Percentiles rank a stretch among this genome's conserved stretches.
Conservation (phyloP, 345 rosid species). For the Isatis tinctoria region DNA sequence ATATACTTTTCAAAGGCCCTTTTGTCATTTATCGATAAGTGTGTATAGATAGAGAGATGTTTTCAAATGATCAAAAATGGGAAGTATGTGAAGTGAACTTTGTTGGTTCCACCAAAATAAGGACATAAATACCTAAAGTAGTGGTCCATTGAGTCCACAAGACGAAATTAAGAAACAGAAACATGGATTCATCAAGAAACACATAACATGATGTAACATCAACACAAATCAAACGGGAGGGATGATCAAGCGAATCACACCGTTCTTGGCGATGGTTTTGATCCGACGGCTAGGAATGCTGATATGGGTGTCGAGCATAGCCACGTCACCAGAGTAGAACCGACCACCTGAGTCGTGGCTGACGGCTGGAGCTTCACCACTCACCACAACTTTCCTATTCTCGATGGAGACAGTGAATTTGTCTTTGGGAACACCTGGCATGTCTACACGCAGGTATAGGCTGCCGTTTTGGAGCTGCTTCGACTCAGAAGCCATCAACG, state of each 20-base stretch:
- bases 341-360: conserved; percentile 8
- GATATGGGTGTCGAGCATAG: too few relatives aligned
- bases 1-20: not conserved
- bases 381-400: not conserved
- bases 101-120: not conserved
- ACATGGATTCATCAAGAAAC: too few relatives aligned
- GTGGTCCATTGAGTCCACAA: not conserved
- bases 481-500: conserved; percentile 8
- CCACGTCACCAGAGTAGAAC: not conserved
- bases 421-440: conserved; percentile 21
- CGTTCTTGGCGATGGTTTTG: not conserved
- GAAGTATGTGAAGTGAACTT: not conserved
- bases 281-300: too few relatives aligned
- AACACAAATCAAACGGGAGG: too few relatives aligned
- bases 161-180: not conserved
- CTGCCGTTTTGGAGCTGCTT: conserved; percentile 10
- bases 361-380: conserved; percentile 9
- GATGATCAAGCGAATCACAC: conserved; percentile 16
- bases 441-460: conserved; percentile 17
- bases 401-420: not conserved
- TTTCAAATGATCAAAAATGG: not conserved
- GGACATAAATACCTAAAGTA: not conserved
- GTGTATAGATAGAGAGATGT: not conserved
- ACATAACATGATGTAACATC: too few relatives aligned
- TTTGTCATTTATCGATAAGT: not conserved